Base-by-base conservation (phyloP, 345 rosid genomes). In the Chamaenerion angustifolium region DNA sequence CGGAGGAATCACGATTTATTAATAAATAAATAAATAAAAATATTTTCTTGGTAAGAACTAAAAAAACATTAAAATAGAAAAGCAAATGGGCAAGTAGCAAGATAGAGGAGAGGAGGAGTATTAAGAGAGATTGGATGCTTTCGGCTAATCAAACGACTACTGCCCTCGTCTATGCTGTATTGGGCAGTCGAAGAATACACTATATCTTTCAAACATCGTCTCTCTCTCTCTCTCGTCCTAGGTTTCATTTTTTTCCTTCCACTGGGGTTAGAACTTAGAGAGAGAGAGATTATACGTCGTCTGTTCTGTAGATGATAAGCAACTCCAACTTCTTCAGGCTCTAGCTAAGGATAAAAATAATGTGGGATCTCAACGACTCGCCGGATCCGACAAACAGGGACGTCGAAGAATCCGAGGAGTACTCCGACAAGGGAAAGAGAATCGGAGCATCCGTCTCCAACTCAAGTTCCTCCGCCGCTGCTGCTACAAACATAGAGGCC, bases 281-380 rank as follows among this genome's bases (percentile, higher is more conserved):
- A 16, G 50, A 31, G 37, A 31, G 10, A 31, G 6, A 31, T n/a
- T n/a, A n/a, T n/a, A n/a, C n/a, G n/a, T n/a, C n/a, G n/a, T n/a
- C n/a, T n/a, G n/a, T n/a, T 5, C 37, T 31, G 37, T 31, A 7
- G 37, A 31, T 31, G 37, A 31, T 31, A 31, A 31, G 37, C 37
- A 31, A 31, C 37, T 31, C 0, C 37, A 31, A 31, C 37, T 7
- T 31, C 37, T 5, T 31, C 37, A 3, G 3, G 6, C 37, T 31
- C 37, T 31, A 37, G 35, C 1, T 19, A 16, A 15, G 49, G 37
- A 23, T 43, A 5, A 4, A 43, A 65, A 66, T 72, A 70, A 83
- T 80, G 94, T 83, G 94, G 94, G 76, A 83, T 78, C 77, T 83
- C 40, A 83, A 83, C 55, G 83, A 71, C 76, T 71, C 74, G 56